phyloP scores from a whole-genome alignment of 1,284 basidiomycete species.

The Neonothopanus nambi region DNA sequence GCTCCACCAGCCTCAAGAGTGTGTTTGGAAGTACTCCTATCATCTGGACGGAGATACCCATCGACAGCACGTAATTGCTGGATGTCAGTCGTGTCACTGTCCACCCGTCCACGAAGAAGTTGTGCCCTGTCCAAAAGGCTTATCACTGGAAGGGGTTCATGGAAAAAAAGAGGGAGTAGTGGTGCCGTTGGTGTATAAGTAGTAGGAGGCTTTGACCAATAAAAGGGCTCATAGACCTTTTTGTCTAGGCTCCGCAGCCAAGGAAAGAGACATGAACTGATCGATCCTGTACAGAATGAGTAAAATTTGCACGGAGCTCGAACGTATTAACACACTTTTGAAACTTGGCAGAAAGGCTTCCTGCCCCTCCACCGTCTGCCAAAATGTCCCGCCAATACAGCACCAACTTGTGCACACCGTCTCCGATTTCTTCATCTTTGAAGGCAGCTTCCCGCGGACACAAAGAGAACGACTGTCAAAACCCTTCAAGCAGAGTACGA shows the following conservation, averaged over 20 bases:
- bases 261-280: conserved; percentile 75
- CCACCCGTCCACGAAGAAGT: conserved; percentile 62
- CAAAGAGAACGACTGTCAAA: conserved; percentile 51
- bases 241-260: conserved; percentile 70
- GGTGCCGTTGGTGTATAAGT: conserved; percentile 46
- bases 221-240: conserved; percentile 76
- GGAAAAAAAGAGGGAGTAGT: conserved; percentile 70
- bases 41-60: conserved; percentile 33
- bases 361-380: conserved; percentile 40
- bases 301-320: conserved; percentile 10
- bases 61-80: conserved; percentile 51
- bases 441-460: conserved; percentile 45
- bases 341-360: conserved; percentile 56
- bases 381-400: conserved; percentile 54
- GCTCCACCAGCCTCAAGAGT: conserved; percentile 31
- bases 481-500: conserved; percentile 49
- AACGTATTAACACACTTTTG: conserved; percentile 46
- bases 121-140: conserved; percentile 66
- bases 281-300: conserved; percentile 51
- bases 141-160: conserved; percentile 67
- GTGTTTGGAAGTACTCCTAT: conserved; percentile 29
- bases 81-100: conserved; percentile 61
- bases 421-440: conserved; percentile 28
- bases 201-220: conserved; percentile 57
- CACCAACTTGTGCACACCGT: conserved; percentile 50